Conservation (phyloP, 805 yeast genomes). For the Saccharomycopsis oosterbeekiorum region DNA sequence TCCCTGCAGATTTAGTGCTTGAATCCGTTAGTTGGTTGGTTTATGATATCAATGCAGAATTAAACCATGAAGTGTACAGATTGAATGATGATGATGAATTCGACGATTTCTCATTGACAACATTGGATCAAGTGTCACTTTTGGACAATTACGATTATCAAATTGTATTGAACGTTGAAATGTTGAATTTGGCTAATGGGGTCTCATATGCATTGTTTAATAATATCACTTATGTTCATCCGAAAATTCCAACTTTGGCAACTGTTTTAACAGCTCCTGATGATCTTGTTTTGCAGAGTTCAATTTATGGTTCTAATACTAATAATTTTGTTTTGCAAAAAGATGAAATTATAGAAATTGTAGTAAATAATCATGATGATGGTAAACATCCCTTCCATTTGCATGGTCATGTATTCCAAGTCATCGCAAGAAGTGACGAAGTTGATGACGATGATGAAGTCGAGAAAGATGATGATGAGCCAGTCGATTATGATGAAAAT, state of each 20-base stretch:
- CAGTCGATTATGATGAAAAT: slow-evolving; percentile 44
- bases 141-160: slow-evolving; percentile 52
- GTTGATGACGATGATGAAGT: slow-evolving; percentile 12
- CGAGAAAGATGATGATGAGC: slow-evolving; percentile 31
- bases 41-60: slow-evolving; percentile 32
- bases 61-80: slow-evolving; percentile 23
- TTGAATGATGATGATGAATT: slow-evolving; percentile 23
- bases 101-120: slow-evolving; percentile 40
- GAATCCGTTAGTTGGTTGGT: slow-evolving; percentile 46
- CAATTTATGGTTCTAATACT: slow-evolving; percentile 68
- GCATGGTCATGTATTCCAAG: slow-evolving; percentile 65
- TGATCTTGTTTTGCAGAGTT: slow-evolving; percentile 38
- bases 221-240: slow-evolving; percentile 50
- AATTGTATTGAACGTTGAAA: slow-evolving; percentile 47
- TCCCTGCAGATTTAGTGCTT: slow-evolving; percentile 49
- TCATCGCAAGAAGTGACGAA: slow-evolving; percentile 42
- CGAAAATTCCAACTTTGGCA: slow-evolving; percentile 61
- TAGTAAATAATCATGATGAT: slow-evolving; percentile 69
- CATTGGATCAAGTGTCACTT: slow-evolving; percentile 31
- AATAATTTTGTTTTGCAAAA: slow-evolving; percentile 50
- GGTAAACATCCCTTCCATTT: slow-evolving; percentile 75
- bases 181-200: slow-evolving; percentile 67
- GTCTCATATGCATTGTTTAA: slow-evolving; percentile 71
- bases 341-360: slow-evolving; percentile 62
- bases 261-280: slow-evolving; percentile 56